Base-by-base conservation (phyloP, 495 filamentous ascomycete species). In the Letharia lupina region DNA sequence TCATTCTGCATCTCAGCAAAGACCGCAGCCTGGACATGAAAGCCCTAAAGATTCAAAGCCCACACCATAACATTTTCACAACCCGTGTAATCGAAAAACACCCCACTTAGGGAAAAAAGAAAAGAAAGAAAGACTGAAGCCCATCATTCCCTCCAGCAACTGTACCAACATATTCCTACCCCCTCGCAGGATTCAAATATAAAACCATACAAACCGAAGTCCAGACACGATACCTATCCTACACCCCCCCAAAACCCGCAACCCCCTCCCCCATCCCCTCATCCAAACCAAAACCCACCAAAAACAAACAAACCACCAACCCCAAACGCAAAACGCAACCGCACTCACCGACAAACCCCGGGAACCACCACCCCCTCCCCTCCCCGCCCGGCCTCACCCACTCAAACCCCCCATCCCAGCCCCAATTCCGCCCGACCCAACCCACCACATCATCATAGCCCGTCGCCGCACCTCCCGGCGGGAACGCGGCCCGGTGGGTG, bases 321-420 rank as follows among this genome's bases (percentile, higher is more conserved):
- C 31, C 33, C 10, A 39, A 58, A 35, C 20, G 23, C 20, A 66
- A 39, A 50, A 57, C 37, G 42, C 23, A 23, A 40, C 28, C 16
- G 41, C 16, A 70, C 71, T 60, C 67, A 92, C 90, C 91, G 56
- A 98, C 87, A 73, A 98, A 96, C 18, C 93, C 93, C 0, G 93
- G 93, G 70, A 97, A 96, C 78, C 93, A 96, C 76, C 96, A 97
- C 79, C 79, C 69, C 15, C 13, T 75, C 70, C 63, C 56, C 57
- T 77, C 65, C 62, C 76, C 58, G 56, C 63, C 56, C 56, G 68
- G 31, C 75, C 74, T 23, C 66, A 71, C 48, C 56, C 45, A 3
- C 18, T 39, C 37, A 63, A 48, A n/a, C 39, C 65, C 4, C 18
- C 33, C 39, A 28, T 57, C 52, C 56, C 3, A 45, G 31, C 65